phyloP scores from a whole-genome alignment of 257 asterid species.

The Misopates orontium region DNA sequence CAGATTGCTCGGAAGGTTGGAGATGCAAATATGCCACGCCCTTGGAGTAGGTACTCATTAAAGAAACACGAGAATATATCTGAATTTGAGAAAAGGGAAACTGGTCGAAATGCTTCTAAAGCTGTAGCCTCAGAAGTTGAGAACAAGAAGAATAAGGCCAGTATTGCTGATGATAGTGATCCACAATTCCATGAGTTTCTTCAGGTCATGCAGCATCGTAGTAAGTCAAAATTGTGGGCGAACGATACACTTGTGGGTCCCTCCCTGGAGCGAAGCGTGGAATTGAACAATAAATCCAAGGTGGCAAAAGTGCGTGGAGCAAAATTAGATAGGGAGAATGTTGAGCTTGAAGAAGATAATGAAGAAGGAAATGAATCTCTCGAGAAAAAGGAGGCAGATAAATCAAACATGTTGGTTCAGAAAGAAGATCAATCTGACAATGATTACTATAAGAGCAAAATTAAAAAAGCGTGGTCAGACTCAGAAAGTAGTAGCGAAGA shows the following conservation, averaged over 20 bases:
- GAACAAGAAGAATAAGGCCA: constrained; percentile 43
- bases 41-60: constrained; percentile 85
- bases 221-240: constrained; percentile 90
- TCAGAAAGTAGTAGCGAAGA: constrained; percentile 62
- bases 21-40: constrained; percentile 83
- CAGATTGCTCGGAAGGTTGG: constrained; percentile 93
- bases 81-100: constrained; percentile 39
- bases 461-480: constrained; percentile 69
- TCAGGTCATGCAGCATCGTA: constrained; percentile 78
- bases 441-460: constrained; percentile 78
- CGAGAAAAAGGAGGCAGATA: constrained; percentile 35
- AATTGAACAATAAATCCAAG: constrained; percentile 30
- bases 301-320: constrained; percentile 30
- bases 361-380: constrained; percentile 37
- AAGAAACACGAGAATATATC: constrained; percentile 50
- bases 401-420: constrained; percentile 37
- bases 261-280: constrained; percentile 40
- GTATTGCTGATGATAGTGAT: constrained; percentile 50
- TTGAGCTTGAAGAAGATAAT: constrained; percentile 32
- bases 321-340: constrained; percentile 26
- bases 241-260: constrained; percentile 68
- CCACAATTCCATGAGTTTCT: constrained; percentile 83
- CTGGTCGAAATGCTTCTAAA: constrained; percentile 35
- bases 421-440: constrained; percentile 60
- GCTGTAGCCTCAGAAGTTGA: constrained; percentile 36